A percentile compares a stretch with the other conserved stretches of the same genome.
Conservation (phyloP, 192 early-diverging fungal species). For the Coemansia sp. region DNA sequence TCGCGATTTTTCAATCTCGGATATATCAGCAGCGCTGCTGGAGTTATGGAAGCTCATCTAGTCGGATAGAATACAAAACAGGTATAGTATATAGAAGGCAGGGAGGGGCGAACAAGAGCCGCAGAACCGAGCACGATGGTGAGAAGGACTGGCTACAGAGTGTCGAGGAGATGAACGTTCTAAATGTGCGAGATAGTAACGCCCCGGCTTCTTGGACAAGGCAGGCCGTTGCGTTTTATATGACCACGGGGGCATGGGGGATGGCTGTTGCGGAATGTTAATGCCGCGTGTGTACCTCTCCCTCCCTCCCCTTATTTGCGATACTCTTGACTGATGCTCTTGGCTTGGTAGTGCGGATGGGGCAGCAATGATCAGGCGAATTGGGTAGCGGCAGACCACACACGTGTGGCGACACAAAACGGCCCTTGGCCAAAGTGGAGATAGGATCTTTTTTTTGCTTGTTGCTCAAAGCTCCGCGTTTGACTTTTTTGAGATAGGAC, state of each 20-base stretch:
- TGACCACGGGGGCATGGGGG: background rate
- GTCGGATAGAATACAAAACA: background rate
- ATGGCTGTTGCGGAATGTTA: background rate
- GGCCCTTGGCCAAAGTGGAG: background rate
- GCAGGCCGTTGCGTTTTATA: background rate
- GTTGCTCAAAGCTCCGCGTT: background rate
- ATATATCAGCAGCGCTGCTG: constrained; percentile 29
- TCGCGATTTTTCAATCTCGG: constrained; percentile 30
- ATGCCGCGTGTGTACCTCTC: background rate
- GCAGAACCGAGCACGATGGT: constrained; percentile 16
- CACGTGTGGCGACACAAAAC: constrained; percentile 1
- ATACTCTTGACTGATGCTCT: background rate
- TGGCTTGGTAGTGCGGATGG: background rate
- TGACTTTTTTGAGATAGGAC: background rate
- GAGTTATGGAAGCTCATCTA: constrained; percentile 40
- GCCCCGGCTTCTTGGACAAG: background rate
- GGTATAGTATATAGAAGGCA: background rate
- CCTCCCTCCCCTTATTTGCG: background rate
- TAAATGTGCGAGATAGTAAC: background rate
- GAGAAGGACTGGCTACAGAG: constrained; percentile 5
- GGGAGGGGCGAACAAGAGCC: constrained; percentile 7
- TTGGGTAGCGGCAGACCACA: background rate
- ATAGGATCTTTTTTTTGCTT: background rate
- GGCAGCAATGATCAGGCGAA: background rate
- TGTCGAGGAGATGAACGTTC: background rate